Percentiles rank a stretch among this genome's conserved stretches.
These are phyloP conservation scores for Penicillium canariense DNA, from an alignment of 495 filamentous ascomycete genomes.

Conservation along the genomic window DNA sequence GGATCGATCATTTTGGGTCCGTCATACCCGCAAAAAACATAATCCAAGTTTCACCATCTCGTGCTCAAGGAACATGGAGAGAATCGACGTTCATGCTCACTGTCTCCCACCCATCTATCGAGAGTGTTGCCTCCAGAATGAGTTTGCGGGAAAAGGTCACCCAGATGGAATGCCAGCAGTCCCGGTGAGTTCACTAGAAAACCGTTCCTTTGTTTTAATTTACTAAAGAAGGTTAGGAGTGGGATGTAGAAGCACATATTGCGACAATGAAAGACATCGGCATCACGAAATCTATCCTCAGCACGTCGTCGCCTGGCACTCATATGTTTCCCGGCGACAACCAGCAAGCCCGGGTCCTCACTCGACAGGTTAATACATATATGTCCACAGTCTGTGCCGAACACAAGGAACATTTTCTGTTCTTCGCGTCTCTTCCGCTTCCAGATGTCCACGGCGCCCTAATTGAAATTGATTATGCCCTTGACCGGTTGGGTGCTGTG, in stretches of 20 bases:
- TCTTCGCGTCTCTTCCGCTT: constrained; percentile 52
- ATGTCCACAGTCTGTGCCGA: constrained; percentile 35
- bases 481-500: constrained; percentile 39
- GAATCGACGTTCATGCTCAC: constrained; percentile 39
- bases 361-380: constrained; percentile 37
- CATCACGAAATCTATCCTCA: constrained; percentile 51
- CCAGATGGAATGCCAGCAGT: constrained; percentile 50
- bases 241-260: constrained; percentile 45
- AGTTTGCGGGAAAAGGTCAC: constrained; percentile 30
- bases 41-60: neutral
- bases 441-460: constrained; percentile 43
- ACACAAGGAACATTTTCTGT: constrained; percentile 41
- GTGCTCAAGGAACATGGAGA: constrained; percentile 11
- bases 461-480: constrained; percentile 41
- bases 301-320: constrained; percentile 50
- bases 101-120: constrained; percentile 35
- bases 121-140: constrained; percentile 29
- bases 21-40: neutral
- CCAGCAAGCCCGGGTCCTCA: constrained; percentile 27
- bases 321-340: constrained; percentile 38
- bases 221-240: constrained; percentile 24
- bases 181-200: constrained; percentile 23
- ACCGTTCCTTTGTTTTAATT: neutral
- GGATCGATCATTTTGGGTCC: too few species aligned
- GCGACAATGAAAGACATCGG: constrained; percentile 42